Evolutionary conservation across 75 land plant species (phyloP), one percentile per base, ranked within the genome.

Genomic region (Pinus taeda): DNA sequence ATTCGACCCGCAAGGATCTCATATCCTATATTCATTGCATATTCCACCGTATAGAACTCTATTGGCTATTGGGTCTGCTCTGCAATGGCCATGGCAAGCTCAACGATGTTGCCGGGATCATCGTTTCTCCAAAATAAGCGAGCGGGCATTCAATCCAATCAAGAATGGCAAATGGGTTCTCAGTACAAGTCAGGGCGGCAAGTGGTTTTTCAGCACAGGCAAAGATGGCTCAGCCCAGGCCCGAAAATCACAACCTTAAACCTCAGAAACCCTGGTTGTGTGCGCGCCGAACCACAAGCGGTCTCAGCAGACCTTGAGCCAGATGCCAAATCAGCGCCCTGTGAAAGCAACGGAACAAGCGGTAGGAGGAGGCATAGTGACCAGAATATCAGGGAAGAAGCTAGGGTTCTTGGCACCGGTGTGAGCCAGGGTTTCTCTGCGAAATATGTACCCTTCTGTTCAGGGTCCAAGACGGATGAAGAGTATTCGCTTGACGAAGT

Each of bases 401-500:
- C 77, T 29, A 83, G 76, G 61, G 66, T 53, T 53, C 29, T 71
- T 71, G 24, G 59, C 55, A 8, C 77, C 55, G 18, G 60, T 65
- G 33, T 66, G 70, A 15, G 60, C 80, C 78, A 80, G 30, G 78
- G 77, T 17, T 91, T 91, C 81, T 91, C 96, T 18, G 98, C 98
- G 76, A 81, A 86, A 67, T 95, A 95, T 83, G 98, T 93, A 56
- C 98, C 98, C 59, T 95, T 95, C 80, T 57, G 84, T 59, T 74
- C 83, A 57, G 60, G 87, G 45, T 17, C 64, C 69, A 57, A 24
- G 49, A 59, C 84, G 71, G 69, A 74, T 15, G 98, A 95, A 76
- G 79, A 74, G 71, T 93, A 93, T 79, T 95, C 98, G 29, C 88
- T 95, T 60, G 98, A 95, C 76, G 97, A 95, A 80, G 79, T 95